These are phyloP conservation scores for Salix brachista DNA, from an alignment of 345 rosid species.

Conservation along the genomic window DNA sequence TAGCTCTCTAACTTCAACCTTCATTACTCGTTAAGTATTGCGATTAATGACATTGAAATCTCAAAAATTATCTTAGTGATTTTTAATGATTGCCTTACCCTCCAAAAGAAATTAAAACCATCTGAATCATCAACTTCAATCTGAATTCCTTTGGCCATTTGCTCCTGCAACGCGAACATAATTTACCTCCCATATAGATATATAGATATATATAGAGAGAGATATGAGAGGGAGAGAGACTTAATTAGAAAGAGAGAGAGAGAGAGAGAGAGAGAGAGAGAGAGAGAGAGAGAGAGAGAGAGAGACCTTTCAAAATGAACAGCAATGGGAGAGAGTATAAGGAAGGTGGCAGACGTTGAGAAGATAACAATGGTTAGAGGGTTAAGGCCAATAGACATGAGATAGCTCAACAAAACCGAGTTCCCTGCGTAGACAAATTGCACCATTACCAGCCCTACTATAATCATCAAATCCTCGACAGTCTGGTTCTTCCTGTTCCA, in stretches of 20 bases:
- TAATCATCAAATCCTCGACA: constrained; percentile 50
- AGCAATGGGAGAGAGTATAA: constrained; percentile 68
- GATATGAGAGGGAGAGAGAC: too few species aligned
- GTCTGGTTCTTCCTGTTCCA: constrained; percentile 29
- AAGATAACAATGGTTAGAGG: constrained; percentile 64
- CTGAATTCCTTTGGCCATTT: constrained; percentile 61
- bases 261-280: not conserved
- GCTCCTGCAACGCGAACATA: constrained; percentile 42
- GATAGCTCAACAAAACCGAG: constrained; percentile 57
- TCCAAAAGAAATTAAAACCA: constrained; percentile 64
- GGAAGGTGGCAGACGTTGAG: constrained; percentile 63
- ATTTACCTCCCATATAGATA: not conserved
- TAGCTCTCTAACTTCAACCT: not conserved
- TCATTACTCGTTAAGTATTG: not conserved
- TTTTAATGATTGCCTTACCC: constrained; percentile 47
- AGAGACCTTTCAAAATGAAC: constrained; percentile 66
- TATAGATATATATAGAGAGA: too few species aligned
- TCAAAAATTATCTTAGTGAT: not conserved
- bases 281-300: not conserved
- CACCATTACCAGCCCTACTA: constrained; percentile 58
- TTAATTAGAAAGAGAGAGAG: not conserved
- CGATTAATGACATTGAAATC: not conserved
- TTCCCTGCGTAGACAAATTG: constrained; percentile 68
- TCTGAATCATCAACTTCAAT: constrained; percentile 53
- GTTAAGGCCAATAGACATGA: constrained; percentile 72